Evolutionary conservation across 768 basidiomycete genomes (phyloP).

Genomic region (Paxillus involutus): DNA sequence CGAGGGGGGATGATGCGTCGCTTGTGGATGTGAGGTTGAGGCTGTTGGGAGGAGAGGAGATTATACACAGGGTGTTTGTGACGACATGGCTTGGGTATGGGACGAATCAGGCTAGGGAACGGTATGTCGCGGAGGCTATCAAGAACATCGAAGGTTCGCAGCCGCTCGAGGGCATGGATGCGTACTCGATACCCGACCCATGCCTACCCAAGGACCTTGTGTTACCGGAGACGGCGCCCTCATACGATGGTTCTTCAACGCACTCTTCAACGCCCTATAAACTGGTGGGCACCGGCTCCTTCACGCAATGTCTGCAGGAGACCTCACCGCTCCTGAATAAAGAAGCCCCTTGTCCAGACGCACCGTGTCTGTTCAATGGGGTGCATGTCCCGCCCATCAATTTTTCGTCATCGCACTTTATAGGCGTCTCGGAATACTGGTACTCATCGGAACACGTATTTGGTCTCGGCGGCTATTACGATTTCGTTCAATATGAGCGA

Average conservation of each 20-base stretch:
- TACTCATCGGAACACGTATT: constrained; percentile 98
- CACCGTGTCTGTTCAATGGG: constrained; percentile 92
- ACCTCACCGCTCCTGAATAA: constrained; percentile 85
- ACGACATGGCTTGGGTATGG: constrained; percentile 99
- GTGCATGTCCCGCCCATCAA: constrained; percentile 93
- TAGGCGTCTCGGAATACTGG: constrained; percentile 99
- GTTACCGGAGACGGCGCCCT: constrained; percentile 57
- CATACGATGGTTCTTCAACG: constrained; percentile 38
- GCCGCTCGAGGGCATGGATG: constrained; percentile 13
- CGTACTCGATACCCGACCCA: constrained; percentile 69
- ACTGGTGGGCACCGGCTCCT: constrained; percentile 86
- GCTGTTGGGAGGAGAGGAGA: constrained; percentile 80
- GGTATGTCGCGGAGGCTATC: constrained; percentile 78
- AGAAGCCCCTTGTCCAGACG: constrained; percentile 74
- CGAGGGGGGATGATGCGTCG: constrained; percentile 46
- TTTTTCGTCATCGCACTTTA: constrained; percentile 90
- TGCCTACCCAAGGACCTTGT: constrained; percentile 82
- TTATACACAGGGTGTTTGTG: constrained; percentile 91
- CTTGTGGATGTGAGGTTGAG: constrained; percentile 81
- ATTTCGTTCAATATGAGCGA: constrained; percentile 94
- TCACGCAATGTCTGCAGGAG: constrained; percentile 74
- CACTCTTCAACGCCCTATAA: constrained; percentile 56
- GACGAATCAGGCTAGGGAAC: constrained; percentile 93
- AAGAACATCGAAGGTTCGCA: constrained; percentile 48
- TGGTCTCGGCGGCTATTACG: constrained; percentile 91